phyloP scores from a whole-genome alignment of 73 alveolate genomes.

The Symbiodinium natans region DNA sequence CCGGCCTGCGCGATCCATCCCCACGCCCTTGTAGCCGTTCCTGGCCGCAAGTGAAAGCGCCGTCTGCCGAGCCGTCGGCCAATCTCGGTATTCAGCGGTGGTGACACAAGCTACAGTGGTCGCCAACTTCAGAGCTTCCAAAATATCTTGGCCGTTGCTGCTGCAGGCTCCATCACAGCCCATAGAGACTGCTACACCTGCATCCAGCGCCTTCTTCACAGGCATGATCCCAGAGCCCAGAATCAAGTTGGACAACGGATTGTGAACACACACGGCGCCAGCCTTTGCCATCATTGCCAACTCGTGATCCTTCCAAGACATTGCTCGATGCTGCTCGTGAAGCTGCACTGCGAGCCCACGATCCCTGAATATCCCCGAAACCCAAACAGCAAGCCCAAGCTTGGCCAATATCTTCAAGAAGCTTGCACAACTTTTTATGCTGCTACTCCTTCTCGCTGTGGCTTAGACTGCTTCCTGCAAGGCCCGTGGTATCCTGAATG shows the following conservation, averaged over 20 bases:
- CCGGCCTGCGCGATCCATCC: neutral
- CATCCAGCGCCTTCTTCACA: slow-evolving; percentile 16
- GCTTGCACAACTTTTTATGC: too few relatives aligned
- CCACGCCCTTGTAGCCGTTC: slow-evolving; percentile 15
- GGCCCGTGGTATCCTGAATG: too few relatives aligned
- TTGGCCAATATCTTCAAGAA: too few relatives aligned
- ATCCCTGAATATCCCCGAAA: too few relatives aligned
- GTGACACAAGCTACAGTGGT: neutral
- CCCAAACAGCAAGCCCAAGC: too few relatives aligned
- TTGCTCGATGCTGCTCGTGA: too few relatives aligned
- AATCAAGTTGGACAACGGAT: neutral
- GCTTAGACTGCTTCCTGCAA: too few relatives aligned
- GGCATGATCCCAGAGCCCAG: neutral
- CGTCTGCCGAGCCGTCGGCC: slow-evolving; percentile 1
- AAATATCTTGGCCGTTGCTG: neutral
- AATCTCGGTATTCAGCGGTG: neutral
- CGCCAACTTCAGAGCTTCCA: slow-evolving; percentile 8
- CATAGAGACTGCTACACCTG: neutral
- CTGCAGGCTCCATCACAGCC: slow-evolving; percentile 20
- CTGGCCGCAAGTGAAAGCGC: neutral
- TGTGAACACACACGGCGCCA: slow-evolving; percentile 6
- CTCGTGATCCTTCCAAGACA: neutral
- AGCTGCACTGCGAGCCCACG: too few relatives aligned
- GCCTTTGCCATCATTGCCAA: neutral
- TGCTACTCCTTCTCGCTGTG: too few relatives aligned